These are phyloP conservation scores for Prasinococcaceae sp. DNA, from an alignment of 139 green algal genomes.

Conservation along the genomic window DNA sequence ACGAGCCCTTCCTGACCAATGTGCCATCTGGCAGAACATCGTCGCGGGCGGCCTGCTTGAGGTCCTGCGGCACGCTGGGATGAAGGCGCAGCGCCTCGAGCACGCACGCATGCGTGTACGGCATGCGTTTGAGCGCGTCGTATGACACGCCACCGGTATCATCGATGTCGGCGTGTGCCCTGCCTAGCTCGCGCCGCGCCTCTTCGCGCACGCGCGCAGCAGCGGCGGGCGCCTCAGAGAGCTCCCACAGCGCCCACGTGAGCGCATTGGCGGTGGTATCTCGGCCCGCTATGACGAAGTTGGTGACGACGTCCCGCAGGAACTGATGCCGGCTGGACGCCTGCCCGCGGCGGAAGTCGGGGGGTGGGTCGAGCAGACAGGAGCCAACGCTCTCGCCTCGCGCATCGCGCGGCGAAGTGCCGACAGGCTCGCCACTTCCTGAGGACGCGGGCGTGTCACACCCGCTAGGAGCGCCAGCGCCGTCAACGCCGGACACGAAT, in stretches of 20 bases:
- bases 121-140: background rate
- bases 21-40: conserved; percentile 7
- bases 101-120: background rate
- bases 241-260: conserved; percentile 5
- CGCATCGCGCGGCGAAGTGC: too few relatives aligned
- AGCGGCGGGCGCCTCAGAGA: background rate
- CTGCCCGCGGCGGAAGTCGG: too few relatives aligned
- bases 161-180: too few relatives aligned
- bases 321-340: too few relatives aligned
- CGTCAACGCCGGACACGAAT: too few relatives aligned
- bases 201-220: too few relatives aligned
- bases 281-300: conserved; percentile 16
- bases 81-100: background rate
- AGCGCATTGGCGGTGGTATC: conserved; percentile 9
- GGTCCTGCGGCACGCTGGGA: background rate
- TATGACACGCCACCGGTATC: background rate
- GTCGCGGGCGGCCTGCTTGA: conserved; percentile 3
- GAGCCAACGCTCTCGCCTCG: too few relatives aligned
- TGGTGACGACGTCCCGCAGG: conserved; percentile 12
- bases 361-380: too few relatives aligned
- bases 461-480: too few relatives aligned
- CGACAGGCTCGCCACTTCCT: too few relatives aligned
- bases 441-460: too few relatives aligned
- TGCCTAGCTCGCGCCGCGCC: too few relatives aligned
- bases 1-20: background rate